Conservation (phyloP, 1,284 basidiomycete species). For the Pyrrhoderma lamaoense region DNA sequence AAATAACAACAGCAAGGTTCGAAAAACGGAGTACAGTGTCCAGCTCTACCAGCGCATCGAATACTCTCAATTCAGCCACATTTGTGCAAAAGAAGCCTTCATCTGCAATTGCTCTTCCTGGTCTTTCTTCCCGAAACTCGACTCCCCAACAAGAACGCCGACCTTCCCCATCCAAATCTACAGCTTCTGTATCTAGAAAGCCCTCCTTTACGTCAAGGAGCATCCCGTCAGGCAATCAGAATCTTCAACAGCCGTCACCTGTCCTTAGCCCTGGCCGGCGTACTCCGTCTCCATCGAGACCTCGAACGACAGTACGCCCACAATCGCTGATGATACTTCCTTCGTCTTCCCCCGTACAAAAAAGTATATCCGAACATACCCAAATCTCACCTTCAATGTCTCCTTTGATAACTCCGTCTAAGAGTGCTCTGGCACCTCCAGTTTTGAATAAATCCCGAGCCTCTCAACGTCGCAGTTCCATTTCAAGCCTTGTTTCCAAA, state of each 20-base stretch:
- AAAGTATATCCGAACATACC: constrained; percentile 32
- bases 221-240: constrained; percentile 19
- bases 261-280: constrained; percentile 29
- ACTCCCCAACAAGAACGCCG: neutral
- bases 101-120: neutral
- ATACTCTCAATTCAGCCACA: neutral
- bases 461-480: constrained; percentile 56
- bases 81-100: neutral
- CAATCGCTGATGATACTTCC: constrained; percentile 47
- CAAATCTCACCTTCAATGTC: constrained; percentile 12
- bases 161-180: neutral
- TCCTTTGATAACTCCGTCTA: constrained; percentile 21
- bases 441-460: constrained; percentile 26
- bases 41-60: neutral
- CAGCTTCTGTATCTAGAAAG: constrained; percentile 8
- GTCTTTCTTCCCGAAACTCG: neutral
- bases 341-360: constrained; percentile 48
- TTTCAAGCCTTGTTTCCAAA: constrained; percentile 73
- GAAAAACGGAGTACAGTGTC: constrained; percentile 10
- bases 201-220: constrained; percentile 5
- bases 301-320: constrained; percentile 37
- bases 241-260: constrained; percentile 24
- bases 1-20: constrained; percentile 5
- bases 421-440: constrained; percentile 38
- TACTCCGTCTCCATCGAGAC: constrained; percentile 16